Evolutionary conservation across 1,284 basidiomycete genomes (phyloP).

Genomic region (Rhizoctonia solani): DNA sequence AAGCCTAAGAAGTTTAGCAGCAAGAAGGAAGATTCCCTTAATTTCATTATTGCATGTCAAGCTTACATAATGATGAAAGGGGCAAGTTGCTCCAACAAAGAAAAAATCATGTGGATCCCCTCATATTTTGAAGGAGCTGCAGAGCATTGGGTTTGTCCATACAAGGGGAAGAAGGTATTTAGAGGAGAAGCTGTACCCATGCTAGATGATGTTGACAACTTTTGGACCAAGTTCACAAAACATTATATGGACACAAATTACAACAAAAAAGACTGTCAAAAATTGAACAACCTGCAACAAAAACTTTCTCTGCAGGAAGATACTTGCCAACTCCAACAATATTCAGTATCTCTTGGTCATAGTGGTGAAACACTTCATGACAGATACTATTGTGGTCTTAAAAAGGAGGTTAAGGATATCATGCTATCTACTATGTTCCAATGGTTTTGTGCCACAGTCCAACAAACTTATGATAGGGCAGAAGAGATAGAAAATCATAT

Average conservation of each 20-base stretch:
- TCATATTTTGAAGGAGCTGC: background rate
- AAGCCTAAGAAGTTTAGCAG: conserved; percentile 9
- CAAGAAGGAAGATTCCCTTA: background rate
- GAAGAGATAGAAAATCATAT: no score
- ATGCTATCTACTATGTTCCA: background rate
- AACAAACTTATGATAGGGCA: no score
- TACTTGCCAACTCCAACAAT: background rate
- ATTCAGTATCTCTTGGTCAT: background rate
- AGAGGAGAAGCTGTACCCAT: background rate
- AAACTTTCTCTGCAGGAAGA: background rate
- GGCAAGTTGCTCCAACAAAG: background rate
- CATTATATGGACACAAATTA: background rate
- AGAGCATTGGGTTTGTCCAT: background rate
- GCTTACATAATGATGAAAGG: background rate
- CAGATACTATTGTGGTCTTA: conserved; percentile 2
- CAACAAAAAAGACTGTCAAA: background rate
- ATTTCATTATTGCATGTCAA: background rate
- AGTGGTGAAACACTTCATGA: background rate
- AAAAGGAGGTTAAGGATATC: background rate
- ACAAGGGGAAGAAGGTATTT: background rate
- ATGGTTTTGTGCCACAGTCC: no score
- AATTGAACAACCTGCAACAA: background rate
- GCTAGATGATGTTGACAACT: background rate
- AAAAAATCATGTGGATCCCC: background rate
- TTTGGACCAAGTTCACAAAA: background rate